These are phyloP conservation scores for Malus hybrid DNA, from an alignment of 331 rosid genomes.

Conservation along the genomic window DNA sequence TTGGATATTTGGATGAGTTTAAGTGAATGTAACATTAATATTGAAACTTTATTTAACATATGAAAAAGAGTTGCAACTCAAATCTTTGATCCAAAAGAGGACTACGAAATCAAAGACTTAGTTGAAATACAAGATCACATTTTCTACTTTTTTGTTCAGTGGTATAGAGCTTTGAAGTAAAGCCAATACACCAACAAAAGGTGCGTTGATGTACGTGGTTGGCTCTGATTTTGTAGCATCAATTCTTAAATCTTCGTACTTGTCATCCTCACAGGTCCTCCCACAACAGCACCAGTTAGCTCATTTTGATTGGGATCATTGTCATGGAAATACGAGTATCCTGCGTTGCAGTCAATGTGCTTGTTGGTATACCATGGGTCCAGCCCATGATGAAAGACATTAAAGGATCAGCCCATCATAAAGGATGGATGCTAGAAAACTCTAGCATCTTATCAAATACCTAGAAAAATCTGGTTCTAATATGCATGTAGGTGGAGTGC, in stretches of 20 bases:
- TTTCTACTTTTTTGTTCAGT: no score
- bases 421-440: no score
- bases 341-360: slow-evolving; percentile 31
- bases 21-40: not conserved
- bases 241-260: slow-evolving; percentile 30
- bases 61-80: not conserved
- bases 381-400: no score
- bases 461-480: no score
- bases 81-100: not conserved
- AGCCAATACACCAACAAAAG: slow-evolving; percentile 53
- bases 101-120: no score
- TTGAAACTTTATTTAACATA: not conserved
- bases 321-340: slow-evolving; percentile 22
- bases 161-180: slow-evolving; percentile 32
- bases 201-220: slow-evolving; percentile 54
- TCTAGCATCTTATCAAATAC: no score
- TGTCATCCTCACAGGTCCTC: slow-evolving; percentile 47
- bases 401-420: no score
- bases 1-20: no score
- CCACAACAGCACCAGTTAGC: slow-evolving; percentile 49
- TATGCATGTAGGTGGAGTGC: no score
- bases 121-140: no score
- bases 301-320: slow-evolving; percentile 40
- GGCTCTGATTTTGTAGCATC: slow-evolving; percentile 47
- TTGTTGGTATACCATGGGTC: no score